Evolutionary conservation across 2,329 filamentous ascomycete species (phyloP).

Genomic region (Diaporthe capsici): DNA sequence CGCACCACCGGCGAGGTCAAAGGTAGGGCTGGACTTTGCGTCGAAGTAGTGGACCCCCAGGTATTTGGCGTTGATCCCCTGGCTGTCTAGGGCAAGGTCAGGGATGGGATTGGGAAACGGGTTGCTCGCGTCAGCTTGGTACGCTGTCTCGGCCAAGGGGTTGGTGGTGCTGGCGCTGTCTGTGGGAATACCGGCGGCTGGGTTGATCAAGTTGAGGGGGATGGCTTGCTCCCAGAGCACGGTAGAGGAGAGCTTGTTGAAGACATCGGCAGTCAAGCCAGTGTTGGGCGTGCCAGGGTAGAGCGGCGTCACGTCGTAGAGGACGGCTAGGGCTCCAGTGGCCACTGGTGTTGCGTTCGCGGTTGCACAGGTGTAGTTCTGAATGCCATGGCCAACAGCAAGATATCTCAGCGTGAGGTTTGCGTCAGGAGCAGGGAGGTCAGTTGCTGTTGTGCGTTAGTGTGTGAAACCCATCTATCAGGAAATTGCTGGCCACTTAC

Average conservation of each 20-base stretch:
- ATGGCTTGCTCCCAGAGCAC: slow-evolving; percentile 58
- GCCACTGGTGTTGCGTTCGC: slow-evolving; percentile 53
- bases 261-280: slow-evolving; percentile 56
- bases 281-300: slow-evolving; percentile 60
- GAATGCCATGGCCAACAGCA: slow-evolving; percentile 74
- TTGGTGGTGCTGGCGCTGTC: slow-evolving; percentile 45
- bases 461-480: background rate
- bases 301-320: slow-evolving; percentile 70
- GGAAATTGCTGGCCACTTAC: slow-evolving; percentile 46
- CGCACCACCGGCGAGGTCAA: slow-evolving; percentile 63
- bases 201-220: slow-evolving; percentile 62
- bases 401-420: slow-evolving; percentile 65
- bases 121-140: slow-evolving; percentile 59
- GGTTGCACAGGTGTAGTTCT: slow-evolving; percentile 76
- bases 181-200: slow-evolving; percentile 48
- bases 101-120: slow-evolving; percentile 60
- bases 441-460: slow-evolving; percentile 49
- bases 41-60: slow-evolving; percentile 80
- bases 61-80: slow-evolving; percentile 55
- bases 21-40: slow-evolving; percentile 66
- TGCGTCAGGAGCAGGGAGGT: slow-evolving; percentile 60
- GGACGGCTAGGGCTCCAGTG: slow-evolving; percentile 70
- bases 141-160: slow-evolving; percentile 50
- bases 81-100: slow-evolving; percentile 54
- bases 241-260: slow-evolving; percentile 55